Evolutionary conservation across 2,329 filamentous ascomycete genomes (phyloP).

Genomic region (Sphaceloma murrayae): DNA sequence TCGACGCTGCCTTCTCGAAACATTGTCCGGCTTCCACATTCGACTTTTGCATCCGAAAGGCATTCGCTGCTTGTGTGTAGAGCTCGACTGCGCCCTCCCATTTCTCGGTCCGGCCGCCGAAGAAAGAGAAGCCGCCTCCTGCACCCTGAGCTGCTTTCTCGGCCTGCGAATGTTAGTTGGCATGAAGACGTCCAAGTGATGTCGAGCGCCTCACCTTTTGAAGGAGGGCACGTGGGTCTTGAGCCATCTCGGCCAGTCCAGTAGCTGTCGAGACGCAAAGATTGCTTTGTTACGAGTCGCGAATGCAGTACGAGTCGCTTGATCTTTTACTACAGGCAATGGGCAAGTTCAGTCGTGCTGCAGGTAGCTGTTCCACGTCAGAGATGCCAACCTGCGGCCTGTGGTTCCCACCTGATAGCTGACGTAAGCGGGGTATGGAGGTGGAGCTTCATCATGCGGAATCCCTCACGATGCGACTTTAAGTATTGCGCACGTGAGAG

Average conservation of each 20-base stretch:
- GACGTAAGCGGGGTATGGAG: too few species aligned
- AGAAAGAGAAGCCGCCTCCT: conserved; percentile 75
- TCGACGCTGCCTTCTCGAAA: conserved; percentile 72
- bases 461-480: too few species aligned
- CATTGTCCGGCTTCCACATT: conserved; percentile 76
- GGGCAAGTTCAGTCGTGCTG: too few species aligned
- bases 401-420: too few species aligned
- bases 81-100: conserved; percentile 81
- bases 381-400: too few species aligned
- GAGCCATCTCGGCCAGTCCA: conserved; percentile 47
- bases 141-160: conserved; percentile 72
- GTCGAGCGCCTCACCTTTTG: conserved; percentile 52
- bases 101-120: conserved; percentile 79
- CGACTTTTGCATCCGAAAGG: conserved; percentile 78
- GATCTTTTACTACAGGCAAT: too few species aligned
- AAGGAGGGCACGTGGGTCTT: conserved; percentile 67
- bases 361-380: too few species aligned
- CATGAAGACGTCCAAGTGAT: conserved; percentile 15
- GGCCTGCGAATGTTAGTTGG: conserved; percentile 51
- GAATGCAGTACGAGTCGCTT: too few species aligned
- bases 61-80: conserved; percentile 81
- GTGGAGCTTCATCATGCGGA: too few species aligned
- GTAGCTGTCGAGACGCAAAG: too few species aligned
- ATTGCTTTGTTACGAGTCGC: too few species aligned
- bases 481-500: too few species aligned